Evolutionary conservation across 495 filamentous ascomycete species (phyloP).

Genomic region (Extremus antarcticus): DNA sequence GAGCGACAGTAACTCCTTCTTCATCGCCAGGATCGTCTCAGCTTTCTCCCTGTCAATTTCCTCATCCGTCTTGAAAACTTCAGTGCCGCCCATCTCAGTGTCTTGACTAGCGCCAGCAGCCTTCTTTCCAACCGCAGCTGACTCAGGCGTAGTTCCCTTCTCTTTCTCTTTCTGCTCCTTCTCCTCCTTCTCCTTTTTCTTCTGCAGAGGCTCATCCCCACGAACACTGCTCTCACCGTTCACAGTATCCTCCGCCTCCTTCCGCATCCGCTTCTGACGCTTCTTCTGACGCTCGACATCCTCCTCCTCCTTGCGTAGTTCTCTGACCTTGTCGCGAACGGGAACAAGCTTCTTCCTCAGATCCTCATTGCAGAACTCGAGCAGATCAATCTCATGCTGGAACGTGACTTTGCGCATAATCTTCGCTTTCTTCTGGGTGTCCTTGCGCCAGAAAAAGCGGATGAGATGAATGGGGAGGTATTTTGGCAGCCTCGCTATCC

Average conservation of each 20-base stretch:
- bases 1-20: slow-evolving; percentile 70
- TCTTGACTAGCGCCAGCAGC: slow-evolving; percentile 52
- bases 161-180: slow-evolving; percentile 38
- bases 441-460: slow-evolving; percentile 93
- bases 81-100: slow-evolving; percentile 63
- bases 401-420: slow-evolving; percentile 99
- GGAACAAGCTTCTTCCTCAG: slow-evolving; percentile 73
- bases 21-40: slow-evolving; percentile 59
- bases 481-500: slow-evolving; percentile 79
- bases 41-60: slow-evolving; percentile 77
- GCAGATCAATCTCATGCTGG: slow-evolving; percentile 79
- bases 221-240: slow-evolving; percentile 25
- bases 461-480: slow-evolving; percentile 96
- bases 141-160: slow-evolving; percentile 42
- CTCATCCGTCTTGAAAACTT: slow-evolving; percentile 82
- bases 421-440: slow-evolving; percentile 94
- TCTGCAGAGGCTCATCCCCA: slow-evolving; percentile 27
- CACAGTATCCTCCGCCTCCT: slow-evolving; percentile 43
- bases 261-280: slow-evolving; percentile 66
- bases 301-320: slow-evolving; percentile 86
- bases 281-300: slow-evolving; percentile 82
- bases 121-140: slow-evolving; percentile 36
- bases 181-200: slow-evolving; percentile 31
- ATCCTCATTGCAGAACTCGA: slow-evolving; percentile 91
- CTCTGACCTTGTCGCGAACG: slow-evolving; percentile 86